Evolutionary conservation across 371 early-diverging fungal genomes (phyloP).

Genomic region (Blakeslea trispora): DNA sequence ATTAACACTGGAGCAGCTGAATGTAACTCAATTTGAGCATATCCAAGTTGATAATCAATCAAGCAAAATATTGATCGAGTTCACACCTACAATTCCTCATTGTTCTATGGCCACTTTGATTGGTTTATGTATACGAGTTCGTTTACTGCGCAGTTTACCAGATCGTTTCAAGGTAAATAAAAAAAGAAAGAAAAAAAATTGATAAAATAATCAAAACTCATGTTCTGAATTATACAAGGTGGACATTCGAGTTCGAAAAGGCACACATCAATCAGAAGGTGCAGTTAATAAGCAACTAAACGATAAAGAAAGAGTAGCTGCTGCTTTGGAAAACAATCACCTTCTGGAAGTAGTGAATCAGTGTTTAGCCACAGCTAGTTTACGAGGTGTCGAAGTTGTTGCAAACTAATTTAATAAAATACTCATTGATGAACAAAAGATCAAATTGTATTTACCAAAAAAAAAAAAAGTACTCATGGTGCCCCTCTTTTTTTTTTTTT

Average conservation of each 20-base stretch:
- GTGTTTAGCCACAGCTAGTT: constrained; percentile 70
- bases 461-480: too few species aligned
- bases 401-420: constrained; percentile 17
- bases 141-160: constrained; percentile 84
- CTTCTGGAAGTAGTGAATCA: constrained; percentile 94
- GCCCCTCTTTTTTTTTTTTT: constrained; percentile 6
- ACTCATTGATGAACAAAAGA: too few species aligned
- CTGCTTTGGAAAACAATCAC: constrained; percentile 96
- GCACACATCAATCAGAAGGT: constrained; percentile 94
- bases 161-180: constrained; percentile 84
- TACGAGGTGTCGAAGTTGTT: constrained; percentile 31
- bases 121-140: constrained; percentile 96
- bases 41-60: constrained; percentile 73
- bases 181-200: too few species aligned
- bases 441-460: too few species aligned
- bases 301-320: constrained; percentile 99
- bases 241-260: constrained; percentile 88
- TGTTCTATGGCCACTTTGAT: constrained; percentile 99
- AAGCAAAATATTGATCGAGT: constrained; percentile 73
- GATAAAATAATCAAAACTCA: neutral
- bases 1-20: constrained; percentile 92
- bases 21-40: constrained; percentile 88
- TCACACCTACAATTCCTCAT: constrained; percentile 99
- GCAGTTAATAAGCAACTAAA: constrained; percentile 98
- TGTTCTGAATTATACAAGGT: constrained; percentile 59